Evolutionary conservation across 306 rosid species (phyloP), one percentile per base, ranked within the genome.

Genomic region (Vigna trinervia): DNA sequence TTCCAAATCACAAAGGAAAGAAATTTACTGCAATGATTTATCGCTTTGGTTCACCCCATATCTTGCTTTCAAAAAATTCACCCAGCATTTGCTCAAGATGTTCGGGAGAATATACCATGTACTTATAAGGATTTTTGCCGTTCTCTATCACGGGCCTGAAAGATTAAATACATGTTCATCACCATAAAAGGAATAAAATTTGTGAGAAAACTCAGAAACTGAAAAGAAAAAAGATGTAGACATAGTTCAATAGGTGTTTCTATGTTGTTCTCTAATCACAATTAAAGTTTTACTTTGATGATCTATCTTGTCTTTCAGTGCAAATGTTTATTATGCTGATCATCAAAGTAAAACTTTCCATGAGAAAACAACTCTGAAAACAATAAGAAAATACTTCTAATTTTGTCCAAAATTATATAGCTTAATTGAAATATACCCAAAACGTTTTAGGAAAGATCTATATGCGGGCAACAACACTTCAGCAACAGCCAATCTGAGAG

Each of bases 381-480:
- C 13, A 8, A 5, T 58, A 12, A 58, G 2, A 1, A 58, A 23
- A 0, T 4, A 0, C 4, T 12, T 23, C 4, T 23, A 57, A 30
- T 57, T 57, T 57, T 11, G 8, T 57, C 36, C n/a, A 26, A 58
- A 58, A 22, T 12, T 13, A 59, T 28, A 28, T 59, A 59, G 7
- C 61, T 38, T 5, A 43, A 20, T 11, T 26, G 39, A 43, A 58
- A 22, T 89, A 17, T 91, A 74, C 98, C 99, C 97, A 53, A 84
- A 91, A 73, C 98, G 97, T 78, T 88, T 96, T 72, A 87, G 66
- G 85, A 96, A 96, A 47, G 98, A 92, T 91, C 96, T 84, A 83
- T 91, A 96, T 26, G 99, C 99, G 61, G 98, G 98, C 80, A 96
- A 87, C 52, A 96, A 87, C 34, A 96, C 97, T 88, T 96, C 98